phyloP scores from a whole-genome alignment of 2,329 filamentous ascomycete genomes.

The Plenodomus tracheiphilus region DNA sequence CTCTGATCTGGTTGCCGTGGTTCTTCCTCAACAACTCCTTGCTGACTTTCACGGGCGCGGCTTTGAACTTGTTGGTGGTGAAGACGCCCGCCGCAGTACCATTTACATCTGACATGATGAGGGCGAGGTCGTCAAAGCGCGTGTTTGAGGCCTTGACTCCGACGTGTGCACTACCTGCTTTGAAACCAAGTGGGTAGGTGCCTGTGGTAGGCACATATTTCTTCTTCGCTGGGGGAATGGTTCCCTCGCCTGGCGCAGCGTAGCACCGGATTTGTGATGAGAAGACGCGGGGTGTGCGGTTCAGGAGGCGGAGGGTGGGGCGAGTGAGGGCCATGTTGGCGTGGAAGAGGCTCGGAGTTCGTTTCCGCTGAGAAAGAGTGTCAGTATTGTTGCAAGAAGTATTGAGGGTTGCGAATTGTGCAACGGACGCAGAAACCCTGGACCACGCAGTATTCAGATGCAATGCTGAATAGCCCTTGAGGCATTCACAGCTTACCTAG shows the following conservation, averaged over 20 bases:
- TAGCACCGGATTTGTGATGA: constrained; percentile 55
- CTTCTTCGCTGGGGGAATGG: constrained; percentile 77
- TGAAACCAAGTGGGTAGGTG: constrained; percentile 88
- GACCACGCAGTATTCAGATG: neutral
- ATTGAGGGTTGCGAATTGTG: neutral
- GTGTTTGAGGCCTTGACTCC: constrained; percentile 94
- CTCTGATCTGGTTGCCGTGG: constrained; percentile 70
- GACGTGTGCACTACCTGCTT: constrained; percentile 82
- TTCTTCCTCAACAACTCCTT: constrained; percentile 69
- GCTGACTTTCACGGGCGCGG: constrained; percentile 88
- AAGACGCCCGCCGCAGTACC: constrained; percentile 91
- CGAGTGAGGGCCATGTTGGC: constrained; percentile 38
- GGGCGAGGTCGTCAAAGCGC: constrained; percentile 84
- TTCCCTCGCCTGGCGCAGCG: constrained; percentile 61
- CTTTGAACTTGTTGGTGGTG: constrained; percentile 98
- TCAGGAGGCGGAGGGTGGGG: constrained; percentile 31
- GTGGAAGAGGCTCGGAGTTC: neutral
- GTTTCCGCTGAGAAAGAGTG: neutral
- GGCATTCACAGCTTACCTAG: neutral
- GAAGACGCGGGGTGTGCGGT: constrained; percentile 27
- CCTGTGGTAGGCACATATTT: constrained; percentile 87
- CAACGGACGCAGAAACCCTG: neutral
- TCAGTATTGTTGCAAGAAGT: neutral
- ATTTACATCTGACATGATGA: constrained; percentile 83
- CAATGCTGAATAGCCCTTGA: neutral